These are phyloP conservation scores for Diaporthe amygdali DNA, from an alignment of 2,329 filamentous ascomycete species.

Conservation along the genomic window DNA sequence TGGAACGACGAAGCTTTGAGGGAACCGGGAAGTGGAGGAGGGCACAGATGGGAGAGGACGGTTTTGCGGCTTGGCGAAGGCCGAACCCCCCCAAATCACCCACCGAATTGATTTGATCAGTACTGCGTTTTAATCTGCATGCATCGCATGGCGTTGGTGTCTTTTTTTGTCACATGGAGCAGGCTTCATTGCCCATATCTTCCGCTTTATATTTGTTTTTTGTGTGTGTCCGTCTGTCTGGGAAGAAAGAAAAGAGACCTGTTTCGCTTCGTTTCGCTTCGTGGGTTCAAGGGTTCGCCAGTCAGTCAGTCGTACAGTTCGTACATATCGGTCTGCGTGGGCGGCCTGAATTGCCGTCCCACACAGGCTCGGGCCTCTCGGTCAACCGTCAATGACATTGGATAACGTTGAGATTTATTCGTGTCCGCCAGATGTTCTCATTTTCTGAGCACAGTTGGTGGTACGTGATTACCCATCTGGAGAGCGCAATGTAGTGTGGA, in stretches of 20 bases:
- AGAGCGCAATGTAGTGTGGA: too few relatives aligned
- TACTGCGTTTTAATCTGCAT: slow-evolving; percentile 18
- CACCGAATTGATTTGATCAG: slow-evolving; percentile 1
- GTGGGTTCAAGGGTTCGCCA: neutral
- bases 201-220: neutral
- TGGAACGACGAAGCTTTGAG: neutral
- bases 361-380: neutral
- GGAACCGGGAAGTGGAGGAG: neutral
- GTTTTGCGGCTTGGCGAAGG: neutral
- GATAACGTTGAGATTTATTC: neutral
- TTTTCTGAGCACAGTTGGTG: neutral
- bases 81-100: neutral
- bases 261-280: neutral
- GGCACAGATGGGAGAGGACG: neutral
- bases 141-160: slow-evolving; percentile 22
- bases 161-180: neutral
- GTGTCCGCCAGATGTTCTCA: neutral
- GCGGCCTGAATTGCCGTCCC: neutral
- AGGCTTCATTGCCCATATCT: slow-evolving; percentile 16
- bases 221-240: neutral
- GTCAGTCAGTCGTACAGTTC: neutral
- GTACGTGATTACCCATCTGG: neutral
- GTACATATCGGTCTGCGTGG: neutral
- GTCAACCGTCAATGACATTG: neutral
- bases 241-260: neutral